Evolutionary conservation across 129 eudicot genomes (phyloP).

Genomic region (Chrysanthemum lavandulifolium): DNA sequence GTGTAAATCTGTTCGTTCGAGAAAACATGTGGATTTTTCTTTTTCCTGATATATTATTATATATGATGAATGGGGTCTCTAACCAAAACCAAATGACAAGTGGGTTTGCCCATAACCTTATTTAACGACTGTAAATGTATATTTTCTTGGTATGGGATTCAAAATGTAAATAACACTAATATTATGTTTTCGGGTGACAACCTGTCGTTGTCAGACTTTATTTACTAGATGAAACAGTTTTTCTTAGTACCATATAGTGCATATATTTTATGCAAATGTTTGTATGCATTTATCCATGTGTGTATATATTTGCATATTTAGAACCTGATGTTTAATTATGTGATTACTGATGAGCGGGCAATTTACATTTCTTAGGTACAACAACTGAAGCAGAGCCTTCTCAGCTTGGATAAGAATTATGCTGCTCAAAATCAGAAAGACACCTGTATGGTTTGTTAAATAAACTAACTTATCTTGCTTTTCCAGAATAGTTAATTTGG

Average conservation of each 20-base stretch:
- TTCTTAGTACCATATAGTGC: neutral
- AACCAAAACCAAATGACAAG: no score
- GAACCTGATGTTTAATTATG: neutral
- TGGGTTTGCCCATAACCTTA: no score
- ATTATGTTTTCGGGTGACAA: no score
- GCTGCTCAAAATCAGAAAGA: slow-evolving; percentile 82
- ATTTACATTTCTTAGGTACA: slow-evolving; percentile 45
- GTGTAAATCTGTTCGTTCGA: no score
- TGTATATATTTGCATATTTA: neutral
- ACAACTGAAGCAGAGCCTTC: slow-evolving; percentile 58
- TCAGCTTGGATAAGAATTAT: slow-evolving; percentile 72
- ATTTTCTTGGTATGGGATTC: no score
- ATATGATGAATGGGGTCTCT: no score
- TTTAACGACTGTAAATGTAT: no score
- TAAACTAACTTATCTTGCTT: neutral
- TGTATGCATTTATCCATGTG: slow-evolving; percentile 4
- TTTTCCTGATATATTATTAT: no score
- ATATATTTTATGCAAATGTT: neutral
- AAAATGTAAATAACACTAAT: no score
- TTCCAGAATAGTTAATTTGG: neutral
- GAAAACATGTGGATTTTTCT: no score
- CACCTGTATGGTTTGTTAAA: slow-evolving; percentile 51
- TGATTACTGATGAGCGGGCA: neutral
- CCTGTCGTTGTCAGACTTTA: no score
- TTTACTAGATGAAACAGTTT: no score